Base-by-base conservation (phyloP, 2,329 filamentous ascomycete genomes). In the Epichloe scottii region DNA sequence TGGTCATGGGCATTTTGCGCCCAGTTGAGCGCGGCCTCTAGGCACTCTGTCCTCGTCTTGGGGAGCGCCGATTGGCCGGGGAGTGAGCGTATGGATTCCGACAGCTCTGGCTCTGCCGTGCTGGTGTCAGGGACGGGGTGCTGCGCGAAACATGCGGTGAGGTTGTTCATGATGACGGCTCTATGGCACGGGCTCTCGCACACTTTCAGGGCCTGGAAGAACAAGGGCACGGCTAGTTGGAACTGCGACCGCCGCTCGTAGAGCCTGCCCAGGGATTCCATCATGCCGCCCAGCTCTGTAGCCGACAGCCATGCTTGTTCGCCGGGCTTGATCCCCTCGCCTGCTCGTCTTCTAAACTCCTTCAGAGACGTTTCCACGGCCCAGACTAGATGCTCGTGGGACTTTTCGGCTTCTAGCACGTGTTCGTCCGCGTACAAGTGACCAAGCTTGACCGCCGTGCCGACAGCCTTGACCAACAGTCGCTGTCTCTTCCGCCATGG, bases 151-250 rank as follows among this genome's bases (percentile, higher is more conserved):
- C 81, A 82, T 37, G 79, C 81, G 7, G 87, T 79, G 53, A 91
- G 75, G 64, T 91, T 91, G 71, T 89, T 90, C 87, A 91, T 94
- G 62, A 96, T 73, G 14, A 90, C 76, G 30, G 88, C 85, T 48
- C 85, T 82, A 64, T 95, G 89, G 64, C 90, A 96, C 33, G 74
- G 76, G 26, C 71, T 69, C 21, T 68, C 80, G 75, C 63, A 84
- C 44, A 93, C 68, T 17, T 82, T 77, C 35, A 95, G 73, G 5
- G 90, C 88, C 62, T 94, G 89, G 59, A 96, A 80, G 64, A 90
- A 95, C 33, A 96, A 74, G 3, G 90, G 89, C 21, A 90, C 78
- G 5, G 90, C 85, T 2, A 96, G 81, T 58, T 91, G 87, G 61
- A 89, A 84, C 58, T 87, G 81, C 43, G 83, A 79, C 58, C 80